Conservation (phyloP, 139 green algal species). For the Chlorella sp. region DNA sequence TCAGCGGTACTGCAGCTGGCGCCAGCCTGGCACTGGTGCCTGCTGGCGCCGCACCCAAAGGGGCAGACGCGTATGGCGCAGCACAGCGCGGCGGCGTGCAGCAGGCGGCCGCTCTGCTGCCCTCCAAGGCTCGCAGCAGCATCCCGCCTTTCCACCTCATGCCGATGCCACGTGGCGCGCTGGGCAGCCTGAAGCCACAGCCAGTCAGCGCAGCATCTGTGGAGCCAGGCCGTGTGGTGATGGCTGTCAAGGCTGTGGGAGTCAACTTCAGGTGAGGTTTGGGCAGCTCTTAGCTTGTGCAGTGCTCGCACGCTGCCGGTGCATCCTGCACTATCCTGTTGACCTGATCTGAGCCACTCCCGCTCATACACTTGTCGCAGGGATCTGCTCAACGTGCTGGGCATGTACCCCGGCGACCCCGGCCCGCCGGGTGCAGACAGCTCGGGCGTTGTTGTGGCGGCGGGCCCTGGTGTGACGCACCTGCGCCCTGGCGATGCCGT, state of each 20-base stretch:
- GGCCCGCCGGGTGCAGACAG: constrained; percentile 82
- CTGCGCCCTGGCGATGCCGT: constrained; percentile 65
- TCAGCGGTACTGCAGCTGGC: too few relatives aligned
- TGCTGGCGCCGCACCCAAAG: not conserved
- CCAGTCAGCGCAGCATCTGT: constrained; percentile 13
- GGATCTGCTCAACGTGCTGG: constrained; percentile 74
- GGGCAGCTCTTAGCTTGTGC: too few relatives aligned
- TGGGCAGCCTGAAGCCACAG: constrained; percentile 42
- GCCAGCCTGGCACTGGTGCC: not conserved
- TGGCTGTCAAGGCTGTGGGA: constrained; percentile 79
- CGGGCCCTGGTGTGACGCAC: constrained; percentile 24
- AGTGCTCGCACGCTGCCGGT: too few relatives aligned
- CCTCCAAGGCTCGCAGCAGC: not conserved
- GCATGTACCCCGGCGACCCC: constrained; percentile 91
- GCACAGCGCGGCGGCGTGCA: not conserved
- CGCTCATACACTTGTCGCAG: too few relatives aligned
- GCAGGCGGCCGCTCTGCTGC: constrained; percentile 20
- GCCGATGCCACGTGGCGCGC: constrained; percentile 47
- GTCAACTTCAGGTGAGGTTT: constrained; percentile 80
- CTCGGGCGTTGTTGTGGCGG: constrained; percentile 76
- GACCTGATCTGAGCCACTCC: too few relatives aligned
- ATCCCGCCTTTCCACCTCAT: constrained; percentile 49
- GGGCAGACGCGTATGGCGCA: constrained; percentile 14
- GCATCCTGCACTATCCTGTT: too few relatives aligned
- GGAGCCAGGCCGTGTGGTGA: constrained; percentile 35